A percentile compares a stretch with the other conserved stretches of the same genome.
These are phyloP conservation scores for Pythium utonaiense DNA, from an alignment of 352 stramenopile genomes.

Conservation along the genomic window DNA sequence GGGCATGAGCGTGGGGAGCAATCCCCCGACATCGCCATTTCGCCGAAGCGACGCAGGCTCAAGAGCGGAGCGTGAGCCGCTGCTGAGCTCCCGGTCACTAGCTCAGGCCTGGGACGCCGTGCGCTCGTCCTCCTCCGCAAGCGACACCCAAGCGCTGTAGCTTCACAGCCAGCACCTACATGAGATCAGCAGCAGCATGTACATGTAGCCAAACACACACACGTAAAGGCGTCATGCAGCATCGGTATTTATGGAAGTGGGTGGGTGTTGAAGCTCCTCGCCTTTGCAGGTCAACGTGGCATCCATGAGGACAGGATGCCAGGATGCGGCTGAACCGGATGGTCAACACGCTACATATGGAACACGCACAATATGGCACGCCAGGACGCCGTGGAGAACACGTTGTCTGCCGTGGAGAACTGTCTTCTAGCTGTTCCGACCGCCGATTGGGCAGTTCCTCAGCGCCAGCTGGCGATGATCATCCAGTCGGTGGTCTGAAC, in stretches of 20 bases:
- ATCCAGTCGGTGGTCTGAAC: slow-evolving; percentile 8
- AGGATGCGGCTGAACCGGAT: too few species aligned
- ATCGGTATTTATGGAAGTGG: neutral
- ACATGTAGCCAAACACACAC: neutral
- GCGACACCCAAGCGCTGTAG: neutral
- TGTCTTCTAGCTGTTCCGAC: neutral
- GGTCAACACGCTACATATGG: neutral
- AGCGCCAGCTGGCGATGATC: neutral
- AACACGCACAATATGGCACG: neutral
- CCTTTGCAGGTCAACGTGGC: neutral
- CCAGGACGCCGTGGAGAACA: neutral
- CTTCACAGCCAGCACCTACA: too few species aligned
- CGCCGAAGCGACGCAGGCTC: slow-evolving; percentile 22
- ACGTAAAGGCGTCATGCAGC: neutral
- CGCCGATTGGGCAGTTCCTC: slow-evolving; percentile 1
- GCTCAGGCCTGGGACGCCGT: slow-evolving; percentile 45
- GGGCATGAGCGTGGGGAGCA: neutral
- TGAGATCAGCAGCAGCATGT: too few species aligned
- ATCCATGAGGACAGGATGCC: neutral
- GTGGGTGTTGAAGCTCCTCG: neutral
- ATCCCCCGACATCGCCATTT: neutral
- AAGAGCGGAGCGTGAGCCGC: slow-evolving; percentile 52
- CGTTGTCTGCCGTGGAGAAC: neutral
- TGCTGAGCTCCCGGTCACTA: slow-evolving; percentile 52
- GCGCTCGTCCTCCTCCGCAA: slow-evolving; percentile 8